These are phyloP conservation scores for Talaromyces sp. DNA, from an alignment of 2,329 filamentous ascomycete genomes.

Conservation along the genomic window DNA sequence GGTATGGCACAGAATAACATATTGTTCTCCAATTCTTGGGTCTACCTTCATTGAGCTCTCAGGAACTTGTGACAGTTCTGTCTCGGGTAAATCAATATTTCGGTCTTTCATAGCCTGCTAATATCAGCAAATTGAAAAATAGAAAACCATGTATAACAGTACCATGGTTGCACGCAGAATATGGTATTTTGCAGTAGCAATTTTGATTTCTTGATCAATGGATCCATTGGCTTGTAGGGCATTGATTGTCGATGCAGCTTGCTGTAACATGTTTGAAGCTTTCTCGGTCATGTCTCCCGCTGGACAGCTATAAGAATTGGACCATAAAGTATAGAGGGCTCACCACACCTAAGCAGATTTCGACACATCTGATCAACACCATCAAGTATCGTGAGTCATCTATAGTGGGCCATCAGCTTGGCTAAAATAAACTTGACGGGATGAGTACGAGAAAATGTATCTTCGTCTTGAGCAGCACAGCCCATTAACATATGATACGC, in stretches of 20 bases:
- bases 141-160: conserved; percentile 39
- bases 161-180: conserved; percentile 51
- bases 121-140: background rate
- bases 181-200: conserved; percentile 53
- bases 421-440: background rate
- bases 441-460: background rate
- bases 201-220: conserved; percentile 9
- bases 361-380: conserved; percentile 4
- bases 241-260: conserved; percentile 48
- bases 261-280: conserved; percentile 28
- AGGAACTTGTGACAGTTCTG: conserved; percentile 62
- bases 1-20: conserved; percentile 65
- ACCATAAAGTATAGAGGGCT: background rate
- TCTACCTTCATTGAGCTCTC: conserved; percentile 39
- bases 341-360: conserved; percentile 7
- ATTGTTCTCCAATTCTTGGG: conserved; percentile 50
- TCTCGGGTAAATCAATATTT: conserved; percentile 69
- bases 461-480: conserved; percentile 27
- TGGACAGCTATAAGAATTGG: conserved; percentile 52
- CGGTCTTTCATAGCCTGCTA: conserved; percentile 24
- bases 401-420: conserved; percentile 1
- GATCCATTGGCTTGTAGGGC: background rate
- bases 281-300: conserved; percentile 59
- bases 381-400: background rate
- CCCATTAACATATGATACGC: conserved; percentile 65